Base-by-base conservation (phyloP, 176 grass and related monocot species). In the Musa schizocarpa region DNA sequence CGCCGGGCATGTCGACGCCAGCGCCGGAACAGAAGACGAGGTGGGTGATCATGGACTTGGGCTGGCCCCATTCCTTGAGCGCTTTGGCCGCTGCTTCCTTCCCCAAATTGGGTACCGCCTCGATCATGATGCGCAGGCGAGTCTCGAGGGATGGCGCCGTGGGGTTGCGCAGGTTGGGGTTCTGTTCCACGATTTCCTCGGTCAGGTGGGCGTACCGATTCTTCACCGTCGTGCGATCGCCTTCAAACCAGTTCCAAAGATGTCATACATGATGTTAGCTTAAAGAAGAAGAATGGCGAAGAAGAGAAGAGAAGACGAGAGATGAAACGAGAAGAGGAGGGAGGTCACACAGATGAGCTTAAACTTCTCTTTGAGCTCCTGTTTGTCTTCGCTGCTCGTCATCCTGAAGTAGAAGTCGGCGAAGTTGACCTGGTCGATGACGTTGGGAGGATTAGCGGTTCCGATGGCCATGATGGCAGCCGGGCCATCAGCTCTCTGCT, bases 21-120 rank as follows among this genome's bases (percentile, higher is more conserved):
- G 86, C 88, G 23, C 88, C 90, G 16, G 88, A 96, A 56, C 88
- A 88, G 72, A 91, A 96, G 14, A 96, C 92, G 9, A 96, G 88
- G 81, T 96, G 88, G 14, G 92, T 91, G 76, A 91, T 83, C 2
- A 76, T 56, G 3, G 88, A 62, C 0, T 88, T 75, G 8, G 50
- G 83, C 52, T 88, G 80, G 2, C 88, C 88, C 88, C 88, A 88
- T 0, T 81, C 51, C 0, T 76, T 65, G 50, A 96, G 2, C 83
- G 86, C 88, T 13, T 81, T 58, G 0, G 82, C 63, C 0, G 92
- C 86, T 0, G 92, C 92, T 34, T 91, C 88, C 1, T 76, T 76
- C 2, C 88, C 92, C 92, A 91, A 88, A 53, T 83, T 76, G 48
- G 92, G 91, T 22, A 96, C 86, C 9, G 88, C 92, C 54, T 85